phyloP scores from a whole-genome alignment of 805 yeast genomes.

The Maudiozyma barnettii region DNA sequence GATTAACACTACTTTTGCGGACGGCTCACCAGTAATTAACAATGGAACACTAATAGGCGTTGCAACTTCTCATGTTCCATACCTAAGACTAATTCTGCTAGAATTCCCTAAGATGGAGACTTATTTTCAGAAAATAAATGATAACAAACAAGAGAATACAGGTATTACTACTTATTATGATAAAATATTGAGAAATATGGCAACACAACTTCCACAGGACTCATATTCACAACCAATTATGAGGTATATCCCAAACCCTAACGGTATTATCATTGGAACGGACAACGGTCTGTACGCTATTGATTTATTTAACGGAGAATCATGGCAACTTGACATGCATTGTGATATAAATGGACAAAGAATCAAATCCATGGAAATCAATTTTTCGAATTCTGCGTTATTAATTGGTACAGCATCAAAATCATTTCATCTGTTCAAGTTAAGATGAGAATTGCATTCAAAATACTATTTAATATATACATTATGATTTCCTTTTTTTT shows the following conservation, averaged over 20 bases:
- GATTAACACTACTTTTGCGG: neutral
- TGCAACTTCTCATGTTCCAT: conserved; percentile 73
- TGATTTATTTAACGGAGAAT: conserved; percentile 21
- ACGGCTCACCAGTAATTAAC: conserved; percentile 25
- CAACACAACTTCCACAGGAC: conserved; percentile 23
- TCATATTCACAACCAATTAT: conserved; percentile 24
- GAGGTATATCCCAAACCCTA: conserved; percentile 8
- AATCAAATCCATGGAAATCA: conserved; percentile 19
- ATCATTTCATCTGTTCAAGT: neutral
- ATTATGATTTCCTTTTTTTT: too few species aligned
- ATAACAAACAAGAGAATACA: neutral
- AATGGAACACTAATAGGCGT: conserved; percentile 36
- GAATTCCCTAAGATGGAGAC: conserved; percentile 29
- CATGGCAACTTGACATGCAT: conserved; percentile 28
- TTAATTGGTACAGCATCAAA: conserved; percentile 15
- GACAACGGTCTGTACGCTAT: conserved; percentile 22
- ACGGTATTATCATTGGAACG: conserved; percentile 21
- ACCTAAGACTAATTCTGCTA: conserved; percentile 55
- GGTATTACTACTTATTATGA: conserved; percentile 14
- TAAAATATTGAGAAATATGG: conserved; percentile 20
- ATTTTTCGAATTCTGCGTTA: conserved; percentile 5
- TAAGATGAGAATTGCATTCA: neutral
- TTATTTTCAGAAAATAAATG: neutral
- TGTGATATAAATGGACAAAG: conserved; percentile 24
- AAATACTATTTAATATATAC: too few species aligned